Evolutionary conservation across 176 grass and related monocot species (phyloP), one percentile per base, ranked within the genome.

Genomic region (Elaeis guineensis): DNA sequence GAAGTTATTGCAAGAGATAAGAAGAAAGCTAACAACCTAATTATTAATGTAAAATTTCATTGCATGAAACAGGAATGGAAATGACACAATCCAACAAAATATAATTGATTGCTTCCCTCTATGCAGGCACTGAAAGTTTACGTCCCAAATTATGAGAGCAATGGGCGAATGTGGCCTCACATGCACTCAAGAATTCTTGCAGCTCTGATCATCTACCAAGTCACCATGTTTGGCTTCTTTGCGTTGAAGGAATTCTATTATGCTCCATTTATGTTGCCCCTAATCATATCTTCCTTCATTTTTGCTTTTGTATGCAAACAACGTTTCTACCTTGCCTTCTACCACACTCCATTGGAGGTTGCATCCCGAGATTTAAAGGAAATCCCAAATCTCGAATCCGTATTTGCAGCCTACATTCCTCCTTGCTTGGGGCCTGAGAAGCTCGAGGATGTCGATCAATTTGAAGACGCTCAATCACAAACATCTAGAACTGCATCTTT

Each of bases 141-240:
- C 22, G 69, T 89, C 48, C 88, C 77, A 4, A 79, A 39, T 52
- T 98, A 73, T 0, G 94, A 98, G 81, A 89, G 94, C 79, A 79
- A 89, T 0, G 94, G 94, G 0, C 76, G 85, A 66, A 93, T 93
- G 88, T 98, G 94, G 94, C 88, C 94, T 21, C 94, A 98, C 85
- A 86, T 98, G 64, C 87, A 98, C 63, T 72, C 61, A 0, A 78
- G 94, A 51, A 81, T 98, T 53, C 17, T 93, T 12, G 67, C 74
- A 9, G 56, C 84, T 65, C 78, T 98, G 18, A 32, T 93, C 21
- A 51, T 98, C 50, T 98, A 92, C 61, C 94, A 98, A 70, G 23
- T 11, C 20, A 89, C 94, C 63, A 98, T 98, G 94, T 3, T 98
- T 18, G 94, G 94, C 25, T 69, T 71, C 64, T 77, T 98, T n/a